Evolutionary conservation across 345 rosid genomes (phyloP).

Genomic region (Laguncularia racemosa): DNA sequence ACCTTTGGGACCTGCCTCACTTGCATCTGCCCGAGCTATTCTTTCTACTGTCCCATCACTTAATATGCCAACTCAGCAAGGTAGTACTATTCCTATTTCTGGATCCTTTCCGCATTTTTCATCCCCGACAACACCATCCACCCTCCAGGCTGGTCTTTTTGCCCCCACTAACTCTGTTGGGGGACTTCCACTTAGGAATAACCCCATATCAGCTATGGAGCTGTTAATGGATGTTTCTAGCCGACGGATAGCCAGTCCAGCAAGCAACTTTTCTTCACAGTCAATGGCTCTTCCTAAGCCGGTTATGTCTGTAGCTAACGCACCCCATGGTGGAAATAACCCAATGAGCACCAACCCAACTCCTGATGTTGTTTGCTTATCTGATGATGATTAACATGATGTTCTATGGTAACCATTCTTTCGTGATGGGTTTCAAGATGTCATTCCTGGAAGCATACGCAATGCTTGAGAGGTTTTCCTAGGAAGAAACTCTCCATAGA

Average conservation of each 20-base stretch:
- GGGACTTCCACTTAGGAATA: constrained; percentile 1
- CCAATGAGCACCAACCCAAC: constrained; percentile 5
- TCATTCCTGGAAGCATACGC: no score
- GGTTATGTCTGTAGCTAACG: constrained; percentile 6
- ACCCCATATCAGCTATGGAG: constrained; percentile 10
- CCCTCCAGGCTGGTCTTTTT: neutral
- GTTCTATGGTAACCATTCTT: constrained; percentile 8
- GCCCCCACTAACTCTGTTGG: neutral
- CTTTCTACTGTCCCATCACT: constrained; percentile 10
- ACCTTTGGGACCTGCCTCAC: constrained; percentile 24
- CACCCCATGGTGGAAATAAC: constrained; percentile 1
- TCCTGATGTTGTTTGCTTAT: constrained; percentile 39
- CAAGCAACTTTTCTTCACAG: constrained; percentile 7
- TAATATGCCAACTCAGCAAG: constrained; percentile 8
- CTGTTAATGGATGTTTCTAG: constrained; percentile 13
- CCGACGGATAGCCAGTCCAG: constrained; percentile 7
- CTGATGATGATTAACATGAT: constrained; percentile 40
- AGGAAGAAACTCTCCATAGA: no score
- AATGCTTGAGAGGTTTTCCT: no score
- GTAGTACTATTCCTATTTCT: constrained; percentile 8
- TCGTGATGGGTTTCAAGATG: neutral
- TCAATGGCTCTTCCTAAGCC: constrained; percentile 2
- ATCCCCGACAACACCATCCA: neutral
- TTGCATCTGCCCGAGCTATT: constrained; percentile 8
- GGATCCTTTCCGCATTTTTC: constrained; percentile 1